phyloP scores from a whole-genome alignment of 331 rosid genomes.

The Prunus yedoensis region DNA sequence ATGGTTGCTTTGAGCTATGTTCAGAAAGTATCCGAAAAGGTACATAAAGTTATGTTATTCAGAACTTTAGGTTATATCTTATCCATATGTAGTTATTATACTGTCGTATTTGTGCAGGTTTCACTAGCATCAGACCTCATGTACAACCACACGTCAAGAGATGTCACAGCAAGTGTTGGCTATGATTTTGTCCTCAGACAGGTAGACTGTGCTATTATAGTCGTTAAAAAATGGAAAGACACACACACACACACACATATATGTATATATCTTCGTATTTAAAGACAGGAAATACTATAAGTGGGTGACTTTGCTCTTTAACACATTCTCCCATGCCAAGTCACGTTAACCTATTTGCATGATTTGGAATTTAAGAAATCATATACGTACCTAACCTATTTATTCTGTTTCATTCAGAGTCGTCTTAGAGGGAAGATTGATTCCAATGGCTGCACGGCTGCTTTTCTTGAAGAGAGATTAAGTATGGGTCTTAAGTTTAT shows the following conservation, averaged over 20 bases:
- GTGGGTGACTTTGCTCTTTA: too few relatives aligned
- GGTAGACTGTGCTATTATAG: constrained; percentile 36
- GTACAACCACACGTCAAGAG: constrained; percentile 88
- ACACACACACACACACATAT: too few relatives aligned
- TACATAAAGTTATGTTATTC: constrained; percentile 32
- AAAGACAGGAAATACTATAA: background rate
- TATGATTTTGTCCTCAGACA: constrained; percentile 91
- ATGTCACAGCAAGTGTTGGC: constrained; percentile 82
- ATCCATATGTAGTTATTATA: background rate
- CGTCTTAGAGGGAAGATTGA: constrained; percentile 95
- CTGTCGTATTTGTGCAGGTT: constrained; percentile 49
- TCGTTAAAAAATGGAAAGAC: background rate
- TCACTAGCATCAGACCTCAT: constrained; percentile 85
- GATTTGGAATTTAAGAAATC: background rate
- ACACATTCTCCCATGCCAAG: too few relatives aligned
- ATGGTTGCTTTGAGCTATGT: constrained; percentile 89
- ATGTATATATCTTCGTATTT: background rate
- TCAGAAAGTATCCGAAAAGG: constrained; percentile 94
- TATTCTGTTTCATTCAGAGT: constrained; percentile 47
- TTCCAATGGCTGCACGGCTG: constrained; percentile 70
- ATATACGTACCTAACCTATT: background rate
- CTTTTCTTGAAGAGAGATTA: constrained; percentile 86
- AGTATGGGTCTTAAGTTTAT: constrained; percentile 86
- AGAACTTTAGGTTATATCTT: background rate
- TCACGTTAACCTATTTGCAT: background rate